Evolutionary conservation across 2,329 filamentous ascomycete genomes (phyloP), one percentile per base, ranked within the genome.

Genomic region (Claviceps monticola): DNA sequence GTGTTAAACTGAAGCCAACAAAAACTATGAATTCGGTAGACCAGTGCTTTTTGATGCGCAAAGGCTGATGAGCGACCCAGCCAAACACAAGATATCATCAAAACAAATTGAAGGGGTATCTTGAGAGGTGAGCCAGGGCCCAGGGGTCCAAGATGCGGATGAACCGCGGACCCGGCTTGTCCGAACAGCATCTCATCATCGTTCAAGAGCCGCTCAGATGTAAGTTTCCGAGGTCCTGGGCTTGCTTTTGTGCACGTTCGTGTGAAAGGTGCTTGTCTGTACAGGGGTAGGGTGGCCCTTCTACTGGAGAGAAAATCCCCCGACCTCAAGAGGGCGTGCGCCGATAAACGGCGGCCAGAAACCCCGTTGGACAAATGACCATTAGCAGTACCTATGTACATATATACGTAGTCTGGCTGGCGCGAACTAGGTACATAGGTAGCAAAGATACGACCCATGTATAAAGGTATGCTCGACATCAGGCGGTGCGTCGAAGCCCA

Each of bases 171-270:
- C 19, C 50, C 29, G 52, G 19, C 43, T 34, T 34, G 37, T n/a
- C 44, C 48, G 14, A 37, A 37, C 14, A 42, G 29, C 29, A 11
- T 34, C 29, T 34, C 43, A n/a, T 29, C 34, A 43, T 49, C 51
- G 45, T 48, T 49, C 50, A 47, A 52, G 46, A 47, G 47, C 51
- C 53, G 52, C 54, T 57, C 47, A 56, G 53, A 56, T 56, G 53
- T 37, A 7, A 41, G 13, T 14, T 29, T 45, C 43, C 53, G 49
- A 48, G 47, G 51, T 56, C 49, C 53, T 55, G 54, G 49, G 14
- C 36, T 21, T 49, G 23, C 48, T 44, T 43, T 41, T 49, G 48
- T 37, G 48, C 39, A 41, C 39, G 48, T 36, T 36, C 26, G 39
- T 34, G 37, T 16, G 13, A 11, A 19, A 46, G 14, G 37, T 42